These are phyloP conservation scores for Inonotus hispidus DNA, from an alignment of 1,284 basidiomycete genomes.

Conservation along the genomic window DNA sequence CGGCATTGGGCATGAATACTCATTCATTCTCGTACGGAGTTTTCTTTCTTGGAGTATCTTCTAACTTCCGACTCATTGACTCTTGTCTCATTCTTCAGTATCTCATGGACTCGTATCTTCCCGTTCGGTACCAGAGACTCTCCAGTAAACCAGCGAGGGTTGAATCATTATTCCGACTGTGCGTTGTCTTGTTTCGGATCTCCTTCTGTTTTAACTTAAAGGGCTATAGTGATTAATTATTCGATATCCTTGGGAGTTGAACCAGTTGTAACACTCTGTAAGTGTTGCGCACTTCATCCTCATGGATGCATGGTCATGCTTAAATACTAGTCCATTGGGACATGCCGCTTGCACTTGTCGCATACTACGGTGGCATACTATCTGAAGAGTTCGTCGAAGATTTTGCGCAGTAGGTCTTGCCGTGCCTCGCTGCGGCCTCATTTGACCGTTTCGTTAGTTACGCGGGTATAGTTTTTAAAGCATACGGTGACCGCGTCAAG, in stretches of 20 bases:
- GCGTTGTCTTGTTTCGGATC: slow-evolving; percentile 16
- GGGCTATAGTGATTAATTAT: slow-evolving; percentile 39
- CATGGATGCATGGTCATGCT: neutral
- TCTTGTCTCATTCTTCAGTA: slow-evolving; percentile 24
- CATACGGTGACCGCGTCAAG: slow-evolving; percentile 42
- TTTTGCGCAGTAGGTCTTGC: slow-evolving; percentile 36
- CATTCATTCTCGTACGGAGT: slow-evolving; percentile 46
- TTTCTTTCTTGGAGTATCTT: neutral
- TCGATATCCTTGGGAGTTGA: slow-evolving; percentile 37
- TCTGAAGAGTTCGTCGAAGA: slow-evolving; percentile 40
- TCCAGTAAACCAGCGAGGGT: slow-evolving; percentile 38
- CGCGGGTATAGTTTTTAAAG: slow-evolving; percentile 42
- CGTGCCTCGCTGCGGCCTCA: neutral
- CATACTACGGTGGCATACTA: slow-evolving; percentile 44
- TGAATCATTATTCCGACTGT: slow-evolving; percentile 45
- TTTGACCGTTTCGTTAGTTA: slow-evolving; percentile 29
- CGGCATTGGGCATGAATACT: slow-evolving; percentile 41
- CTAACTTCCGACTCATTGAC: neutral
- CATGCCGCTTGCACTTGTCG: slow-evolving; percentile 38
- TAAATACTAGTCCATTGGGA: slow-evolving; percentile 40
- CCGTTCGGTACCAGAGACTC: slow-evolving; percentile 43
- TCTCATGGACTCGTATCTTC: slow-evolving; percentile 45
- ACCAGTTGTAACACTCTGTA: slow-evolving; percentile 43
- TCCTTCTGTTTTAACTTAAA: neutral
- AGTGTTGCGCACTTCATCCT: slow-evolving; percentile 15